These are phyloP conservation scores for Lepidium campestre DNA, from an alignment of 441 rosid genomes.

Conservation along the genomic window DNA sequence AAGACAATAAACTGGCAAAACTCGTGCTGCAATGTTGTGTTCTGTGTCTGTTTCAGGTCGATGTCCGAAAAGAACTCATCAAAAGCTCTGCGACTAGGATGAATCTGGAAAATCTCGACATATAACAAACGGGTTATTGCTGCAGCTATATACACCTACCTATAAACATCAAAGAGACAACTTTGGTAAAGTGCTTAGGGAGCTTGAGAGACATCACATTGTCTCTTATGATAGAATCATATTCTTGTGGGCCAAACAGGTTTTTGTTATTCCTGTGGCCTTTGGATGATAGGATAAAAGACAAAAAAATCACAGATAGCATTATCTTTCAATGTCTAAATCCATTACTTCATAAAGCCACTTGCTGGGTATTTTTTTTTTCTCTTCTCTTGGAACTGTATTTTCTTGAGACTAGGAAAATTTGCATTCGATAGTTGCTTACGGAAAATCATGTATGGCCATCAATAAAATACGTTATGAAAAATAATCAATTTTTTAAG, in stretches of 20 bases:
- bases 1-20: not conserved
- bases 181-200: not conserved
- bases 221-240: not conserved
- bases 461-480: not conserved
- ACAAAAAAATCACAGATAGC: not conserved
- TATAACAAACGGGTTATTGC: constrained; percentile 29
- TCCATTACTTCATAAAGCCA: not conserved
- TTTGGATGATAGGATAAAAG: not conserved
- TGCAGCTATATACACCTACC: not conserved
- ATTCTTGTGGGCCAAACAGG: not conserved
- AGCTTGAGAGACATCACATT: not conserved
- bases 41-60: constrained; percentile 50
- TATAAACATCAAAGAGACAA: not conserved
- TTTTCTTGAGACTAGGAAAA: not conserved
- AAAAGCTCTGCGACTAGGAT: constrained; percentile 52
- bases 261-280: not conserved
- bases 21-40: not conserved
- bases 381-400: not conserved
- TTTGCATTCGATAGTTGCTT: not conserved
- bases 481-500: no score
- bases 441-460: not conserved
- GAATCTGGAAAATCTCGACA: constrained; percentile 64
- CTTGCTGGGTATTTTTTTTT: not conserved
- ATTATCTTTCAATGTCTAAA: not conserved
- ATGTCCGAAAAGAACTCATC: constrained; percentile 72